These are phyloP conservation scores for Fusarium sp. DNA, from an alignment of 2,329 filamentous ascomycete genomes.

Conservation along the genomic window DNA sequence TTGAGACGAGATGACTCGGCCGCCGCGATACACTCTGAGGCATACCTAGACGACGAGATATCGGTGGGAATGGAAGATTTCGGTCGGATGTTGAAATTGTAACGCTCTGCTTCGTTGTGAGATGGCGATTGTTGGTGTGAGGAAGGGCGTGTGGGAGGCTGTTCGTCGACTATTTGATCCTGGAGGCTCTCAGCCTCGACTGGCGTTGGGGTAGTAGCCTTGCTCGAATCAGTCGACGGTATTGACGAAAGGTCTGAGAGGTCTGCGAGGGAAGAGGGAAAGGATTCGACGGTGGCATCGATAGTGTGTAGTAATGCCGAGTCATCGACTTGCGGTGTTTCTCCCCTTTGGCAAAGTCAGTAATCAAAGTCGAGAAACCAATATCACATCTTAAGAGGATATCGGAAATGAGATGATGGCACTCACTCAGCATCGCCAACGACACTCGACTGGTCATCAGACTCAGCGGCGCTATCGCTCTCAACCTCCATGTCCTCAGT, in stretches of 20 bases:
- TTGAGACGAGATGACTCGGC: slow-evolving; percentile 91
- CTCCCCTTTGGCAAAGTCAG: slow-evolving; percentile 38
- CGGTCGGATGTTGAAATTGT: slow-evolving; percentile 72
- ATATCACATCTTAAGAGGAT: background rate
- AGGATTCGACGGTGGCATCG: slow-evolving; percentile 53
- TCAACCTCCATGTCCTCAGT: slow-evolving; percentile 55
- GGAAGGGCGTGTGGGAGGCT: slow-evolving; percentile 24
- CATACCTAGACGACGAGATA: slow-evolving; percentile 81
- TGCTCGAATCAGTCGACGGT: slow-evolving; percentile 69
- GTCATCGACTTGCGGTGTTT: slow-evolving; percentile 33
- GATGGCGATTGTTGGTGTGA: slow-evolving; percentile 42
- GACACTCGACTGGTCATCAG: slow-evolving; percentile 40
- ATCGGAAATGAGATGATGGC: background rate
- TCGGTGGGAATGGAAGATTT: slow-evolving; percentile 87
- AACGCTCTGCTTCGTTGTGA: slow-evolving; percentile 50
- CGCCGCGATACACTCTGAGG: slow-evolving; percentile 89
- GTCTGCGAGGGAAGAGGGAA: slow-evolving; percentile 68
- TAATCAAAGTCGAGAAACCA: slow-evolving; percentile 9
- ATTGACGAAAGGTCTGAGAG: slow-evolving; percentile 67
- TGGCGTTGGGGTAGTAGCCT: slow-evolving; percentile 74
- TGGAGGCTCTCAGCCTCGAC: slow-evolving; percentile 55
- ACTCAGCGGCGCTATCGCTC: slow-evolving; percentile 32
- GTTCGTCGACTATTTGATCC: slow-evolving; percentile 38
- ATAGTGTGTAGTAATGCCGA: slow-evolving; percentile 27
- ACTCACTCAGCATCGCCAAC: slow-evolving; percentile 47